Evolutionary conservation across 2,329 filamentous ascomycete species (phyloP).

Genomic region (Alternaria solani): DNA sequence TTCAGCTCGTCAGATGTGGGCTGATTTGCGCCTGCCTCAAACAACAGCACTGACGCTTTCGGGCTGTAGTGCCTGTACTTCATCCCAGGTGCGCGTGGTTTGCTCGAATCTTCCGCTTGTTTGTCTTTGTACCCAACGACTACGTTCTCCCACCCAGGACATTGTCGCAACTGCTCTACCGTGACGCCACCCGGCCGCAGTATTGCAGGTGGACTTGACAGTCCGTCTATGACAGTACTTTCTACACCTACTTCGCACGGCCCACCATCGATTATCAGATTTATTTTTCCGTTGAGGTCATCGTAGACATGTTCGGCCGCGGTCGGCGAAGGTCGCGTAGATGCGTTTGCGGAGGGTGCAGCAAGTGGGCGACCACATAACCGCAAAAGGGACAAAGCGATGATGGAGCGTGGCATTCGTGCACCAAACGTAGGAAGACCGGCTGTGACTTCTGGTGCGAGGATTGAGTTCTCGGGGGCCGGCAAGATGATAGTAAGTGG

Average conservation of each 20-base stretch:
- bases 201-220: constrained; percentile 81
- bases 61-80: constrained; percentile 99
- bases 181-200: constrained; percentile 87
- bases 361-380: constrained; percentile 81
- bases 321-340: constrained; percentile 90
- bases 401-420: constrained; percentile 83
- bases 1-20: constrained; percentile 41
- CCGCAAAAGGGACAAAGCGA: constrained; percentile 89
- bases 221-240: constrained; percentile 93
- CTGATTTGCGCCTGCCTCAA: constrained; percentile 65
- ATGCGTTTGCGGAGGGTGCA: constrained; percentile 92
- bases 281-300: constrained; percentile 82
- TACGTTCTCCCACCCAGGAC: constrained; percentile 82
- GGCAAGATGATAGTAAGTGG: constrained; percentile 90
- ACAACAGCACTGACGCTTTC: constrained; percentile 83
- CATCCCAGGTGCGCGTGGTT: constrained; percentile 91
- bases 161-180: constrained; percentile 77
- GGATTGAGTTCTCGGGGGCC: constrained; percentile 70
- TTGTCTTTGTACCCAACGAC: constrained; percentile 80
- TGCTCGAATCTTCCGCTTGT: constrained; percentile 65
- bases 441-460: constrained; percentile 93
- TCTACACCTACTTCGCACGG: constrained; percentile 89
- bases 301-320: constrained; percentile 87
- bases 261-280: constrained; percentile 88
- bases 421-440: constrained; percentile 85